phyloP scores from a whole-genome alignment of 805 yeast species.

The Teunomyces cretensis region DNA sequence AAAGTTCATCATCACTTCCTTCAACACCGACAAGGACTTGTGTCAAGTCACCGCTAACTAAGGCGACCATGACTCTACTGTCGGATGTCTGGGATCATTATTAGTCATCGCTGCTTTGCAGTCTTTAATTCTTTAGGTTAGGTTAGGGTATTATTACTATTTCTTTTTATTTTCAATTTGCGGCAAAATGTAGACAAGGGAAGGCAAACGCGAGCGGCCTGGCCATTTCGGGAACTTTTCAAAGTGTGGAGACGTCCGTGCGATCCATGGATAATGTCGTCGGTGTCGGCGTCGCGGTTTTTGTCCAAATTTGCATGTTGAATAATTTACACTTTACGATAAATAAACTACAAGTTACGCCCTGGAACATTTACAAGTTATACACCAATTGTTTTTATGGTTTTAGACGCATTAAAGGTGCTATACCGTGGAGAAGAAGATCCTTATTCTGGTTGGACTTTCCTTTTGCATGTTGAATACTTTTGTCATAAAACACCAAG shows the following conservation, averaged over 20 bases:
- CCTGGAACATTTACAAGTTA: too few relatives aligned
- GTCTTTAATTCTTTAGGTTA: conserved; percentile 3
- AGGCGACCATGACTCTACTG: not conserved
- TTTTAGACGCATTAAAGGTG: too few relatives aligned
- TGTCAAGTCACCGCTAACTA: conserved; percentile 15
- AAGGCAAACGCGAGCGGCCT: not conserved
- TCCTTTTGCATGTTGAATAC: too few relatives aligned
- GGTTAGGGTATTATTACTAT: conserved; percentile 1
- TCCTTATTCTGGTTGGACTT: too few relatives aligned
- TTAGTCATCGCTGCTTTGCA: conserved; percentile 3
- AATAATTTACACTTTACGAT: too few relatives aligned
- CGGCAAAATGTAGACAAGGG: conserved; percentile 3
- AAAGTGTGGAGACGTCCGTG: not conserved
- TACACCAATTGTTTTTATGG: too few relatives aligned
- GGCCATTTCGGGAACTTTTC: not conserved
- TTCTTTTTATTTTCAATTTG: conserved; percentile 3
- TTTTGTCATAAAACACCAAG: too few relatives aligned
- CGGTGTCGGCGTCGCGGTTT: not conserved
- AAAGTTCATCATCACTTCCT: conserved; percentile 35
- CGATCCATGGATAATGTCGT: conserved; percentile 3
- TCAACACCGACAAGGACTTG: conserved; percentile 28
- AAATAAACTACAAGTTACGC: not conserved
- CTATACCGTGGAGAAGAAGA: too few relatives aligned
- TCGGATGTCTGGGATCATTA: not conserved
- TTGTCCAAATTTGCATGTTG: too few relatives aligned